Evolutionary conservation across 768 basidiomycete genomes (phyloP).

Genomic region (Phlebiopsis flavidoalba): DNA sequence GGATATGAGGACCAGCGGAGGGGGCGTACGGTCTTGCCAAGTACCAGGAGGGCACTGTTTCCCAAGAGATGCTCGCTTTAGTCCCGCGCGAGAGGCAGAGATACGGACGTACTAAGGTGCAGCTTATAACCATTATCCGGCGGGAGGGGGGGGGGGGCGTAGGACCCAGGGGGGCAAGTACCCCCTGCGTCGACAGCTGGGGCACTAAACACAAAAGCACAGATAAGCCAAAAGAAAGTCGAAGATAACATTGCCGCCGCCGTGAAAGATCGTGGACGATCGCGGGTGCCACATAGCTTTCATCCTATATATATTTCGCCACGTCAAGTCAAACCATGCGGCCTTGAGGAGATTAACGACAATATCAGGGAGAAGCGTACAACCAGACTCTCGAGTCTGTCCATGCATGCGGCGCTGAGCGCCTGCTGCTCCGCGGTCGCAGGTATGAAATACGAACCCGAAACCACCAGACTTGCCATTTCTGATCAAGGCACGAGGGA

Average conservation of each 20-base stretch:
- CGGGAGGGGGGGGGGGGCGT: too few species aligned
- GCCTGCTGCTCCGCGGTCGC: background rate
- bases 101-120: background rate
- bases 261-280: background rate
- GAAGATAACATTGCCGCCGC: background rate
- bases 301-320: background rate
- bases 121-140: background rate
- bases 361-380: background rate
- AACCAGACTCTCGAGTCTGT: background rate
- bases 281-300: background rate
- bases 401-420: background rate
- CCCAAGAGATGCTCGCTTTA: background rate
- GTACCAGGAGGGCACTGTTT: slow-evolving; percentile 10
- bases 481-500: background rate
- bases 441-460: background rate
- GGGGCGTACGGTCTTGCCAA: slow-evolving; percentile 3
- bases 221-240: background rate
- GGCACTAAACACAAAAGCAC: background rate
- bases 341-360: too few species aligned
- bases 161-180: slow-evolving; percentile 1
- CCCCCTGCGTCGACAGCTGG: background rate
- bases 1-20: background rate
- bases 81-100: background rate
- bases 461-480: background rate
- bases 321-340: too few species aligned